Base-by-base conservation (phyloP, 2,329 filamentous ascomycete species). In the Cadophora malorum region DNA sequence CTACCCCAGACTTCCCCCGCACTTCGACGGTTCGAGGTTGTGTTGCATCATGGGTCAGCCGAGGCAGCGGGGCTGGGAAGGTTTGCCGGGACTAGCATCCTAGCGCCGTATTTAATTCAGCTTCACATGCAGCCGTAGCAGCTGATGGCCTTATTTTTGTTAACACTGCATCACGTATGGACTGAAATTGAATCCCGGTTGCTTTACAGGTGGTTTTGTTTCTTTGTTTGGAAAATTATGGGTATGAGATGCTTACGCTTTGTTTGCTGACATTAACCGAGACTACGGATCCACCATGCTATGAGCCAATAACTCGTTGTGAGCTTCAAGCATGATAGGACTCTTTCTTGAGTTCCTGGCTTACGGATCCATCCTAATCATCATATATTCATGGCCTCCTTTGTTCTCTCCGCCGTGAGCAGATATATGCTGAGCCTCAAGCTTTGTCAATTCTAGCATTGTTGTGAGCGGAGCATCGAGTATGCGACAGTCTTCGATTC, bases 1-100 rank as follows among this genome's bases (percentile, higher is more conserved):
- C 19, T 58, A 58, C 55, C 55, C 55, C 55, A 10, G 33, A 58
- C 33, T 38, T 23, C 55, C 55, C 55, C 55, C 55, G 55, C 55
- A 58, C 33, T 38, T 38, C 9, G 8, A 19, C n/a, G 6, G 12
- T 28, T n/a, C 25, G 52, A n/a, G 8, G 23, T 4, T 28, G 28
- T 28, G 28, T 35, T 55, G 52, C 52, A 35, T 55, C 52, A 55
- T n/a, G 52, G 6, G 14, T 4, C n/a, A 38, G 33, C 55, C 55
- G 55, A 58, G 55, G 55, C 52, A 31, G 16, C 25, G 16, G 12
- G 3, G 52, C 12, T 31, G 55, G 55, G 33, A 38, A 58, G 55
- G 21, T 38, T 58, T 38, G 33, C 55, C 55, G 55, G 55, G 9
- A 23, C 31, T 38, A 38, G 6, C 31, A 38, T 33, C 28, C 21